Base-by-base conservation (phyloP, 371 early-diverging fungal species). In the Mucor lusitanicus region DNA sequence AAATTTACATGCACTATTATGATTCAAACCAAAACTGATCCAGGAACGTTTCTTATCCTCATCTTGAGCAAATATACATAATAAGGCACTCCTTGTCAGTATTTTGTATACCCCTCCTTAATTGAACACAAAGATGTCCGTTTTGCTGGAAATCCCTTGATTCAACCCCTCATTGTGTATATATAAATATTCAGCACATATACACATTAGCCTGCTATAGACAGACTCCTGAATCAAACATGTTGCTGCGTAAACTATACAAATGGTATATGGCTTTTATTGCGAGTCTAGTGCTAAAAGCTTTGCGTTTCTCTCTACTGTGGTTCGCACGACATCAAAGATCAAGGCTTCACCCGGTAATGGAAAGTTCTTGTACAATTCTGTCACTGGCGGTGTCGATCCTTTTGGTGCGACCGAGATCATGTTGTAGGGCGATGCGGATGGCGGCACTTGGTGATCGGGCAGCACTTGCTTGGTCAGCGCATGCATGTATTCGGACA, bases 281-380 rank as follows among this genome's bases (percentile, higher is more conserved):
- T n/a, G n/a, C n/a, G n/a, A n/a, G 21, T 50, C 23, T 50, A 25
- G 25, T 23, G 50, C 48, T 50, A 25, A 50, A 50, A 23, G 21
- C 23, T 23, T 61, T 9, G 12, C 32, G 17, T 50, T 64, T 27
- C 6, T 37, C 2, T 59, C 17, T 50, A 65, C 42, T 17, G 65
- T 23, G 0, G 48, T 54, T 6, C 48, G 35, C 9, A 72, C 53
- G 2, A 68, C 15, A 58, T 72, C 72, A 65, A 44, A 68, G 6
- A 65, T 11, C 6, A 72, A 32, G 17, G 72, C 72, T 27, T 61
- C 62, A 17, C 42, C 56, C 1, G 72, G 72, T 32, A 72, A 35
- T 6, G 72, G 68, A 19, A 62, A 72, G 8, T 61, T 63, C 42
- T 66, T 50, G 27, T 72, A 72, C 6, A 68, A 35, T 33, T 72